Evolutionary conservation across 2,329 filamentous ascomycete species (phyloP), one percentile per base, ranked within the genome.

Genomic region (Mycocentrospora acerina): DNA sequence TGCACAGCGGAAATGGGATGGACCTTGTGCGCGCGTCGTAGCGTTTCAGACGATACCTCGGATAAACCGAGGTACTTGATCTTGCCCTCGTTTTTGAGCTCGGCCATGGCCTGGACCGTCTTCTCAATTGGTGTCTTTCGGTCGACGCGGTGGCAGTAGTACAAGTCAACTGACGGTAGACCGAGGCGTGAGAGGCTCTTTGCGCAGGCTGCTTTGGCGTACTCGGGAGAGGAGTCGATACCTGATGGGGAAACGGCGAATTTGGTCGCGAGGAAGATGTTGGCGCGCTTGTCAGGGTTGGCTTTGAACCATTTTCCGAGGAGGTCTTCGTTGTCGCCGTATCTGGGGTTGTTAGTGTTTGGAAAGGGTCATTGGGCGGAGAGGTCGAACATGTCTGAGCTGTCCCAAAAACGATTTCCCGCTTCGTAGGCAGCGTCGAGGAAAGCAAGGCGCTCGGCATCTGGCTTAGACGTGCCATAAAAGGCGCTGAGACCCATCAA

Each of bases 21-120:
- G 0, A 79, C 64, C 4, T 66, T 54, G 48, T 68, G 53, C 0
- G 77, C 77, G 8, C 76, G 74, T 3, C 76, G 72, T 2, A 79
- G 57, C 0, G 74, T 74, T 0, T 55, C 53, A 1, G 72, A 60
- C 8, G 67, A 70, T 27, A 70, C 63, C 35, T 75, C 74, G 11
- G 64, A 72, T 2, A 79, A 59, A 3, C 76, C 76, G 2, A 79
- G 30, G 26, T 62, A 59, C 36, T 60, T 62, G 43, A 78, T 71
- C 44, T 80, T 80, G 22, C 76, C 76, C 32, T 56, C 55, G 81
- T 75, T 67, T 1, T 79, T 76, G 22, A 87, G 57, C 56, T 87
- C 69, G 3, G 43, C 73, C 69, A 81, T 67, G 11, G 67, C 74
- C 29, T 70, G 55, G 3, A 80, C 64, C 0, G 76, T 81, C 52